Evolutionary conservation across 306 rosid genomes (phyloP).

Genomic region (Vachellia collinsii): DNA sequence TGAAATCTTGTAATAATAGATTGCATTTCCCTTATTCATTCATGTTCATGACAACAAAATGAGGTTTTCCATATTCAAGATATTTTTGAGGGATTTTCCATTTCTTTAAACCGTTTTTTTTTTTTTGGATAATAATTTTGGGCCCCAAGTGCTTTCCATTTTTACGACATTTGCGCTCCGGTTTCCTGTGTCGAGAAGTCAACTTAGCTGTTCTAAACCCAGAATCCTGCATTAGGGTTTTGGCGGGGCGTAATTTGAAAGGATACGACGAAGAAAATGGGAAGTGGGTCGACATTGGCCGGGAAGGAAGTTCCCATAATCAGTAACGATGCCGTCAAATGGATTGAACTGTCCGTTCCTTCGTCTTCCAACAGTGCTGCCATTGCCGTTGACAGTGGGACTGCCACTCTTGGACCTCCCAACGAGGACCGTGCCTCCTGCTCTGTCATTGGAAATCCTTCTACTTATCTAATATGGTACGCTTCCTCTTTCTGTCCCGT

Average conservation of each 20-base stretch:
- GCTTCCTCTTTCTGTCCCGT: conserved; percentile 25
- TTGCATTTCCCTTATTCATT: too few relatives aligned
- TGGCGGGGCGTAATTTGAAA: conserved; percentile 1
- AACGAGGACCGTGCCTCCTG: conserved; percentile 67
- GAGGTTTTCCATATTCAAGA: too few relatives aligned
- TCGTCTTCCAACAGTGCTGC: conserved; percentile 44
- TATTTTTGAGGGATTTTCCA: too few relatives aligned
- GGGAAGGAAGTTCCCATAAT: conserved; percentile 79
- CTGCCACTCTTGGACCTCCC: conserved; percentile 43
- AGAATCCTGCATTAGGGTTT: conserved; percentile 46
- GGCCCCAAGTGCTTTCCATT: conserved; percentile 35
- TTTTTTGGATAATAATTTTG: background rate
- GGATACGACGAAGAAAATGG: conserved; percentile 48
- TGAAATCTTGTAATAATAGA: too few relatives aligned
- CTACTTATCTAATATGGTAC: conserved; percentile 69
- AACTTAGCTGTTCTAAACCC: background rate
- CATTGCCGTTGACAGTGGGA: conserved; percentile 21
- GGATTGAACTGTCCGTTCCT: conserved; percentile 65
- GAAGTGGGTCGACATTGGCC: conserved; percentile 49
- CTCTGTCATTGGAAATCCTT: conserved; percentile 65
- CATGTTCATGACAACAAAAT: too few relatives aligned
- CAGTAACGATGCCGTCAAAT: conserved; percentile 70
- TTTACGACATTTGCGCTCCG: background rate
- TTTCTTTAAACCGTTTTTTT: background rate
- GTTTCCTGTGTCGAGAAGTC: background rate